A percentile compares a stretch with the other conserved stretches of the same genome.
phyloP scores from a whole-genome alignment of 805 yeast species.

The Teunomyces atbi region DNA sequence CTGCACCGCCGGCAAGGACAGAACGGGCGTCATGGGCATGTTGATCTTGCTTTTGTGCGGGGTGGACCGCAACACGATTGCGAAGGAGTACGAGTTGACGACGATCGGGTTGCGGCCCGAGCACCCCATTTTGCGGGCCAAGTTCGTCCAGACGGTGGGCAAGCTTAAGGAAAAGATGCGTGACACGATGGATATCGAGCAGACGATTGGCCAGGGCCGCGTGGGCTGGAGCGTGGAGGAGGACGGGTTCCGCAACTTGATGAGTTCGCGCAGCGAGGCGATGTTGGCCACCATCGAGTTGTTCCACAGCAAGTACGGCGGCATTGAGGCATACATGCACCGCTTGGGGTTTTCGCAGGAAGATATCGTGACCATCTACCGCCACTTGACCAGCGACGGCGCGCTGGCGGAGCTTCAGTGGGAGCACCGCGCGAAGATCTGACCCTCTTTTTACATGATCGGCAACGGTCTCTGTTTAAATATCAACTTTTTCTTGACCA shows the following conservation, averaged over 20 bases:
- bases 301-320: conserved; percentile 53
- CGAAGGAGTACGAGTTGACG: conserved; percentile 77
- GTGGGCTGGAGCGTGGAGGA: conserved; percentile 40
- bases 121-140: conserved; percentile 34
- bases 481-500: conserved; percentile 56
- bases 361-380: conserved; percentile 39
- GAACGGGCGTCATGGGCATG: conserved; percentile 77
- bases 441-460: conserved; percentile 53
- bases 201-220: conserved; percentile 35
- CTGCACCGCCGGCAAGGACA: conserved; percentile 85
- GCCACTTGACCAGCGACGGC: conserved; percentile 24
- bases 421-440: conserved; percentile 6
- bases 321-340: conserved; percentile 49
- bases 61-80: conserved; percentile 62
- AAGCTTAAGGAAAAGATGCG: conserved; percentile 28
- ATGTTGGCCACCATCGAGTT: conserved; percentile 63
- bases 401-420: conserved; percentile 3
- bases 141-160: conserved; percentile 31
- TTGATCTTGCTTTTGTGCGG: conserved; percentile 61
- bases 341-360: conserved; percentile 43
- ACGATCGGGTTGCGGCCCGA: conserved; percentile 59
- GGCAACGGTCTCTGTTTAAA: conserved; percentile 75
- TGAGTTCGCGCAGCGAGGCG: conserved; percentile 65
- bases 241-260: conserved; percentile 58
- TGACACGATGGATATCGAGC: conserved; percentile 18